Evolutionary conservation across 306 rosid species (phyloP), one percentile per base, ranked within the genome.

Genomic region (Rosa chinensis): DNA sequence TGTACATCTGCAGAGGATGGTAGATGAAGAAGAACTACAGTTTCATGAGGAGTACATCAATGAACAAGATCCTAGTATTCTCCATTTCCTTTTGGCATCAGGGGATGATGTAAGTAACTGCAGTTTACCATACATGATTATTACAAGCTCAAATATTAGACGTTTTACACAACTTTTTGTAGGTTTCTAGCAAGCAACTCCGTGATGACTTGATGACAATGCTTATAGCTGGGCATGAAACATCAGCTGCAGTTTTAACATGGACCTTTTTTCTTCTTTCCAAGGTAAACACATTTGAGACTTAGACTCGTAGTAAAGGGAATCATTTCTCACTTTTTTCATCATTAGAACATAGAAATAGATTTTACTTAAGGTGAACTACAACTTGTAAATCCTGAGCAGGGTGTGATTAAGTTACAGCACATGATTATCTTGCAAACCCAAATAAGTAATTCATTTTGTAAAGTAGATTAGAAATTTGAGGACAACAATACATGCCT

Each of bases 221-320:
- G 98, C 99, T 95, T 79, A 95, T 93, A 74, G 99, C 99, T 66
- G 99, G 99, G 82, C 99, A 95, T 82, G 99, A 95, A 90, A 95
- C 99, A 74, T 85, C 99, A 45, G 99, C 99, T 62, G 98, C 99
- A 76, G 98, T 95, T 80, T 88, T 95, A 74, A 95, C 99, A 67
- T 95, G 99, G 99, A 95, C 99, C 50, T 93, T 93, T 86, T 93
- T 87, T 89, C 97, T 93, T 84, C 92, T 95, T 37, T 90, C 98
- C 50, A 87, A 73, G 96, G 98, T 95, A 78, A 78, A 84, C n/a
- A 35, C 68, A 55, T 67, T 52, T 12, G 76, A 53, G 44, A 76
- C 79, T 58, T 58, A 39, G 74, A 55, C 40, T 32, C 37, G 37
- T 32, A 32, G 37, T 32, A 32, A 32, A 32, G 37, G 37, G 2